Conservation (phyloP, 2,329 filamentous ascomycete species). For the Fusarium duplospermum region DNA sequence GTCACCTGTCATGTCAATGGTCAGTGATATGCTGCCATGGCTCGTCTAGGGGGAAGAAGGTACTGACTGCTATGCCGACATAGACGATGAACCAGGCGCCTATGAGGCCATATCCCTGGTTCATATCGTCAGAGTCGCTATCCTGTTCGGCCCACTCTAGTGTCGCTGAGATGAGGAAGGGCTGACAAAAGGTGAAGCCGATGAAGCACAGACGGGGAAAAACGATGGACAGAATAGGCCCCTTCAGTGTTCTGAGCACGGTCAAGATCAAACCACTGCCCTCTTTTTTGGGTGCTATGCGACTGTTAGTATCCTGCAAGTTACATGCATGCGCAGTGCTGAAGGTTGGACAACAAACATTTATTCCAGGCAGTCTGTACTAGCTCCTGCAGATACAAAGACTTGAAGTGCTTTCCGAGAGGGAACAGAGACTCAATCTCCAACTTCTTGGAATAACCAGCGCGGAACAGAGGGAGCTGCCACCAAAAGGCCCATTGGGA, state of each 20-base stretch:
- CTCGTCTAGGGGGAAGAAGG: rapidly evolving
- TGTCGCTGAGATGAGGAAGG: constrained; percentile 35
- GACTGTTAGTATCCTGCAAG: background rate
- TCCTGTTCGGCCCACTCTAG: constrained; percentile 12
- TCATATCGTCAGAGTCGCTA: constrained; percentile 9
- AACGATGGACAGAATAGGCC: constrained; percentile 14
- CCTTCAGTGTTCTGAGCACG: constrained; percentile 15
- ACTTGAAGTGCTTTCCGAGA: constrained; percentile 30
- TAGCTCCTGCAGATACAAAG: constrained; percentile 20
- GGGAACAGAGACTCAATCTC: constrained; percentile 20
- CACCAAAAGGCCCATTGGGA: constrained; percentile 34
- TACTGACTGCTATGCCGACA: constrained; percentile 30
- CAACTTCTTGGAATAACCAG: constrained; percentile 23
- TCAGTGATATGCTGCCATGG: constrained; percentile 2
- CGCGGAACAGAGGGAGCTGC: constrained; percentile 22
- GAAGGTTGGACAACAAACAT: background rate
- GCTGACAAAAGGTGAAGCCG: constrained; percentile 34
- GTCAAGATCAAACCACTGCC: constrained; percentile 10
- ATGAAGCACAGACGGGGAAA: constrained; percentile 33
- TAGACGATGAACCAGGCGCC: constrained; percentile 35
- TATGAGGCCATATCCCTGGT: constrained; percentile 34
- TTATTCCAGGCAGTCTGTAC: constrained; percentile 21
- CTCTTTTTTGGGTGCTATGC: constrained; percentile 6
- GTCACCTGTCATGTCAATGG: background rate
- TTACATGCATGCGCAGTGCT: background rate